Percentiles rank a stretch among this genome's conserved stretches.
phyloP scores from a whole-genome alignment of 2,329 filamentous ascomycete genomes.

The Exutisphaerella laricina region DNA sequence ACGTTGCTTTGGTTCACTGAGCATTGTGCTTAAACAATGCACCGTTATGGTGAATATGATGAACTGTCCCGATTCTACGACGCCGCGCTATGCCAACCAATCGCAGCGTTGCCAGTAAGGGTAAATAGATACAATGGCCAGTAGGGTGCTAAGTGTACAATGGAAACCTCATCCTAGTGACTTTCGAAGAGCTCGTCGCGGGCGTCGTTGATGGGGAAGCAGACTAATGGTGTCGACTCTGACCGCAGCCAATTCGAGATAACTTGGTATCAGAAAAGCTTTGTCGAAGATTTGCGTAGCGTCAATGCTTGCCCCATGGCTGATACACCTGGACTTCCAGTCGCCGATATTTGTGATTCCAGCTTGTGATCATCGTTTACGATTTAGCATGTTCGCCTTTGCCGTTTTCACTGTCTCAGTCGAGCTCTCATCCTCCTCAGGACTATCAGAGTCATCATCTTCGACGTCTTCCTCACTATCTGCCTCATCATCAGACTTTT shows the following conservation, averaged over 20 bases:
- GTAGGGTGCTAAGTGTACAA: not conserved
- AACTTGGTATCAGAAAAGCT: no score
- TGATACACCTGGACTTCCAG: no score
- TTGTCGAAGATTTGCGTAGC: no score
- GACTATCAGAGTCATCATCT: not conserved
- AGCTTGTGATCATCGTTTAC: not conserved
- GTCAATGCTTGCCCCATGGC: no score
- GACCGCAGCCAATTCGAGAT: no score
- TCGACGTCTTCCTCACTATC: not conserved
- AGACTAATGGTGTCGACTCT: no score
- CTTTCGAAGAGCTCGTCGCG: no score
- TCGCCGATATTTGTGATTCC: no score
- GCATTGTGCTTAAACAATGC: not conserved
- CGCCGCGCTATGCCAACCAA: not conserved
- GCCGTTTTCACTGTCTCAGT: not conserved
- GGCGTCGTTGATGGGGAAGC: no score
- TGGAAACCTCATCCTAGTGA: no score
- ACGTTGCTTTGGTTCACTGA: not conserved
- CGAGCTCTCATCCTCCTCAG: not conserved
- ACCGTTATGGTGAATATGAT: not conserved
- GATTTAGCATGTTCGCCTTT: not conserved
- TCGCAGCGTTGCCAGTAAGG: not conserved
- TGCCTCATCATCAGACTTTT: not conserved
- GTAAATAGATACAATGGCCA: not conserved
- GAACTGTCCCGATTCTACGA: not conserved